Percentiles rank a stretch among this genome's conserved stretches.
Evolutionary conservation across 192 early-diverging fungal genomes (phyloP).

Genomic region (Gryganskiella cystojenkinii): DNA sequence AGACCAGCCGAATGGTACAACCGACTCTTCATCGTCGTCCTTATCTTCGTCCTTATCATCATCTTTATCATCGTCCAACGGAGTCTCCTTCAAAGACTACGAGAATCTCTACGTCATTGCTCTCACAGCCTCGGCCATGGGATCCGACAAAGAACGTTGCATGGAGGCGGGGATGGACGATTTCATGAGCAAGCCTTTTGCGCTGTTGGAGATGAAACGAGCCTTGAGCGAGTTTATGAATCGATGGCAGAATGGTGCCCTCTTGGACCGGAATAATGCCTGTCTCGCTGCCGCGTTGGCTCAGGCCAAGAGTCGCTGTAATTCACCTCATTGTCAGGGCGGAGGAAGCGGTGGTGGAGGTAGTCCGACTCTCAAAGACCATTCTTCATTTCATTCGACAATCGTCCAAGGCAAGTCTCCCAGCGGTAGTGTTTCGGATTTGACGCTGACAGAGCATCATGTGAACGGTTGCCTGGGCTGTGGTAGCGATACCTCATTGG

Average conservation of each 20-base stretch:
- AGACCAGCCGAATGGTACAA: not conserved
- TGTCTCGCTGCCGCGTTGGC: constrained; percentile 29
- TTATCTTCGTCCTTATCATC: too few species aligned
- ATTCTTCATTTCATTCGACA: constrained; percentile 5
- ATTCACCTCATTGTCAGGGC: constrained; percentile 20
- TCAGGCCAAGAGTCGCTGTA: constrained; percentile 17
- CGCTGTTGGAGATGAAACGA: constrained; percentile 59
- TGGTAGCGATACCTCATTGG: not conserved
- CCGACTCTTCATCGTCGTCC: not conserved
- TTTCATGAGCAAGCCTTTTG: constrained; percentile 66
- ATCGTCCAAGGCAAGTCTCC: constrained; percentile 16
- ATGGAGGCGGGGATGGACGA: constrained; percentile 69
- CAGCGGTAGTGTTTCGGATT: constrained; percentile 10
- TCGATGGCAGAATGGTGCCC: constrained; percentile 11
- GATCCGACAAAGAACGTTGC: constrained; percentile 61
- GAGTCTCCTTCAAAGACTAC: constrained; percentile 28
- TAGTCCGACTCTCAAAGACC: not conserved
- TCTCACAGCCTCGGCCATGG: constrained; percentile 62
- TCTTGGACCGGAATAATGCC: constrained; percentile 25
- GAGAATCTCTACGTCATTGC: constrained; percentile 64
- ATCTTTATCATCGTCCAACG: too few species aligned
- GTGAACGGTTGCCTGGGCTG: constrained; percentile 14
- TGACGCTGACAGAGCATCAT: constrained; percentile 13
- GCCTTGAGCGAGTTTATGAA: constrained; percentile 27
- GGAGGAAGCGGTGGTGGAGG: too few species aligned